Percentiles rank a stretch among this genome's conserved stretches.
Conservation (phyloP, 192 early-diverging fungal genomes). For the Coemansia sp. region DNA sequence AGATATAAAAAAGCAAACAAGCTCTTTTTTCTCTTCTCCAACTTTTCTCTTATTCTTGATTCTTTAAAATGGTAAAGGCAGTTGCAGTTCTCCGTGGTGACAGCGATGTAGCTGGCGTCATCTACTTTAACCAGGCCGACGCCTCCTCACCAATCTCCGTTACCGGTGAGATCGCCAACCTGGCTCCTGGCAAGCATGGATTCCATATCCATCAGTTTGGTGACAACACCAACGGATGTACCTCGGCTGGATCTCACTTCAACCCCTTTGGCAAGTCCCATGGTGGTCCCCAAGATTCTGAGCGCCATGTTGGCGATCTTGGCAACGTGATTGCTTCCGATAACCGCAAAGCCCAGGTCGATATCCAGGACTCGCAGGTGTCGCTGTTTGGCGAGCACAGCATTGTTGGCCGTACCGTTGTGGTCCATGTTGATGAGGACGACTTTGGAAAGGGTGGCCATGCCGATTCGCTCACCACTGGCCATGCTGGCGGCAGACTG, state of each 20-base stretch:
- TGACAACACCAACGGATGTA: constrained; percentile 76
- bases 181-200: constrained; percentile 73
- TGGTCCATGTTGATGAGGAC: constrained; percentile 81
- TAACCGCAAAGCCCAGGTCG: constrained; percentile 58
- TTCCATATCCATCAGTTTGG: constrained; percentile 85
- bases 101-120: constrained; percentile 64
- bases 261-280: constrained; percentile 78
- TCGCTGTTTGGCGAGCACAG: constrained; percentile 71
- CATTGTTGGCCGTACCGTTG: constrained; percentile 79
- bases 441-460: constrained; percentile 80
- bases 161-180: constrained; percentile 59
- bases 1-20: not conserved
- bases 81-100: constrained; percentile 75
- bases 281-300: constrained; percentile 66
- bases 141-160: constrained; percentile 59
- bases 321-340: constrained; percentile 71
- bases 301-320: constrained; percentile 87
- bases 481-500: constrained; percentile 82
- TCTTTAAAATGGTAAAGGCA: constrained; percentile 74
- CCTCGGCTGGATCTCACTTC: constrained; percentile 82
- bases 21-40: not conserved
- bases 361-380: constrained; percentile 61
- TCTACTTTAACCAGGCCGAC: constrained; percentile 68
- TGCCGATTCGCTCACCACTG: constrained; percentile 72
- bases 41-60: not conserved